Evolutionary conservation across 768 basidiomycete species (phyloP).

Genomic region (Lentinula guzmanii): DNA sequence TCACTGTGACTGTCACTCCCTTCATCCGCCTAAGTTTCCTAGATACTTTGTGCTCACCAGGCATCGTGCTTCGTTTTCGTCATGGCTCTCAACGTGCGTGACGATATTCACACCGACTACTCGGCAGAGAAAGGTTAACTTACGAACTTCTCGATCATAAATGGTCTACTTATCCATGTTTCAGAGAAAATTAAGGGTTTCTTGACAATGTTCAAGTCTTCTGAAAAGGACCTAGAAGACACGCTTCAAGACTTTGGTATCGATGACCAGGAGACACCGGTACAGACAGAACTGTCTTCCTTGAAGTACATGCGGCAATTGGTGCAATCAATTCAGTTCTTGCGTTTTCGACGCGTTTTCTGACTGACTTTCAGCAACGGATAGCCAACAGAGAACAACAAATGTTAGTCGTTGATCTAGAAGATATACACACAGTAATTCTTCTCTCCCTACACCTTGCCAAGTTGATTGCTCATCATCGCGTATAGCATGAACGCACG

Average conservation of each 20-base stretch:
- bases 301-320: conserved; percentile 82
- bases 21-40: conserved; percentile 9
- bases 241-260: conserved; percentile 71
- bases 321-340: conserved; percentile 37
- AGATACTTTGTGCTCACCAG: too few relatives aligned
- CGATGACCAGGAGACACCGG: conserved; percentile 37
- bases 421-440: conserved; percentile 74
- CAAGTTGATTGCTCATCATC: conserved; percentile 7
- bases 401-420: conserved; percentile 82
- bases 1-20: conserved; percentile 6
- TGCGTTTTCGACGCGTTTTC: conserved; percentile 17
- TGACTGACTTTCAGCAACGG: conserved; percentile 57
- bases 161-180: conserved; percentile 4
- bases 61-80: conserved; percentile 9
- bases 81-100: conserved; percentile 59
- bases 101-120: conserved; percentile 60
- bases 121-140: conserved; percentile 62
- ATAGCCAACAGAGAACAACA: conserved; percentile 93
- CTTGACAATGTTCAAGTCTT: conserved; percentile 59
- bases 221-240: conserved; percentile 59
- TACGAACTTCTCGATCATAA: background rate
- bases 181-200: conserved; percentile 68
- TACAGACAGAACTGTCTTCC: conserved; percentile 28
- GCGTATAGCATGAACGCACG: conserved; percentile 58
- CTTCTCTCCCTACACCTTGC: conserved; percentile 3